Conservation (phyloP, 2,329 filamentous ascomycete species). For the Colletotrichum tofieldiae region DNA sequence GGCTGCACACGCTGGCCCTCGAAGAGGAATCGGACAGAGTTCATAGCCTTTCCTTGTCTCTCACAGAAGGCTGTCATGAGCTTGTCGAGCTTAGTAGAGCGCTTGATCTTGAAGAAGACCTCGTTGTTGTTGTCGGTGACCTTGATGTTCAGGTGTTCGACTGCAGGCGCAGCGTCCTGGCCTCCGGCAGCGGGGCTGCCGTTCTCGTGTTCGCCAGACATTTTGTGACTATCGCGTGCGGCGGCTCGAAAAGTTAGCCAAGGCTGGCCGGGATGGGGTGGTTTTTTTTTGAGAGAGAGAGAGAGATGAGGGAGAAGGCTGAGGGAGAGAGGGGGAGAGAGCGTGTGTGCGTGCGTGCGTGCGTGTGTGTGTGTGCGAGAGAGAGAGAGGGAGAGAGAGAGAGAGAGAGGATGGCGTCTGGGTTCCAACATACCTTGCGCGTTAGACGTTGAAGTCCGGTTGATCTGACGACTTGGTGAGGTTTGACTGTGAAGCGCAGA, state of each 20-base stretch:
- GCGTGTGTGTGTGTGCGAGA: background rate
- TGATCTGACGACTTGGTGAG: background rate
- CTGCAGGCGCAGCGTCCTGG: constrained; percentile 62
- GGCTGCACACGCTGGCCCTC: constrained; percentile 94
- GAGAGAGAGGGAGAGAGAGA: background rate
- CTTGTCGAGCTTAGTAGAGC: constrained; percentile 95
- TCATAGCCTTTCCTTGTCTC: constrained; percentile 88
- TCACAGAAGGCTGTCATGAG: constrained; percentile 99
- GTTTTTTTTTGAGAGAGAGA: background rate
- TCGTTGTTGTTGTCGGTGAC: constrained; percentile 99
- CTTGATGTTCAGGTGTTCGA: constrained; percentile 98
- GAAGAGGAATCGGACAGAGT: constrained; percentile 93
- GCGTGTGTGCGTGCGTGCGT: no score
- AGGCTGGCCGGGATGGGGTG: no score
- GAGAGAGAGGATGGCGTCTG: background rate
- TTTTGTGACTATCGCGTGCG: constrained; percentile 49
- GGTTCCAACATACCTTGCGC: background rate
- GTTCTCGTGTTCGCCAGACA: constrained; percentile 69
- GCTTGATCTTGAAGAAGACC: constrained; percentile 99
- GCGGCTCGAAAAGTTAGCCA: constrained; percentile 17
- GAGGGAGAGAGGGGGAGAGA: background rate
- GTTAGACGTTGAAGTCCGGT: background rate
- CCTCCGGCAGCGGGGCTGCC: constrained; percentile 58
- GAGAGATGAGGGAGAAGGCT: background rate
- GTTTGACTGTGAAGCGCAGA: background rate